These are phyloP conservation scores for Suillus paluster DNA, from an alignment of 768 basidiomycete species.

Conservation along the genomic window DNA sequence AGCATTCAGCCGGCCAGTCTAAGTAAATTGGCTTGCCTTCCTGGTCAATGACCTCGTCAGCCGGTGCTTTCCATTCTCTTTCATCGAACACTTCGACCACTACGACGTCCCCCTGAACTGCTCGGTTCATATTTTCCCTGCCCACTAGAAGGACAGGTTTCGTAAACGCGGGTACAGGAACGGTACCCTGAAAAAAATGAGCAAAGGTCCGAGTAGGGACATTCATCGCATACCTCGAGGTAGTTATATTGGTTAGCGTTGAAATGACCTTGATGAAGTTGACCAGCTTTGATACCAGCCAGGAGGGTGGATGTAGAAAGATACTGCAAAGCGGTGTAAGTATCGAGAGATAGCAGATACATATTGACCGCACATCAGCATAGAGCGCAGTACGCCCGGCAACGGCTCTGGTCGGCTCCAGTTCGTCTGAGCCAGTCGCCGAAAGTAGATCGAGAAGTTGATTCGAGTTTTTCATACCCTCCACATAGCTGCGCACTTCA, in stretches of 20 bases:
- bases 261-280: slow-evolving; percentile 91
- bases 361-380: slow-evolving; percentile 58
- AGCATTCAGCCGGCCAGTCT: slow-evolving; percentile 3
- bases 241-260: slow-evolving; percentile 97
- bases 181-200: slow-evolving; percentile 63
- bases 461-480: slow-evolving; percentile 65
- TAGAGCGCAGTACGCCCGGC: slow-evolving; percentile 66
- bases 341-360: background rate
- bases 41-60: slow-evolving; percentile 92
- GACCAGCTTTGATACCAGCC: slow-evolving; percentile 84
- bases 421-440: slow-evolving; percentile 60
- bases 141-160: slow-evolving; percentile 87
- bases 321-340: slow-evolving; percentile 56
- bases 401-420: slow-evolving; percentile 64
- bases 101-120: slow-evolving; percentile 92
- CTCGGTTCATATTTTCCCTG: slow-evolving; percentile 93
- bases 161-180: slow-evolving; percentile 69
- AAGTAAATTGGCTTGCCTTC: slow-evolving; percentile 58
- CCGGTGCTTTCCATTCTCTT: slow-evolving; percentile 90
- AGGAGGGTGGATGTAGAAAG: slow-evolving; percentile 69
- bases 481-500: slow-evolving; percentile 80
- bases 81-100: slow-evolving; percentile 88
- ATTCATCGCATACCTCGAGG: slow-evolving; percentile 64
- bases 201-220: background rate
- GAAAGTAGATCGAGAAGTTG: slow-evolving; percentile 85